Evolutionary conservation across 2,329 filamentous ascomycete species (phyloP).

Genomic region (Fusarium secorum): DNA sequence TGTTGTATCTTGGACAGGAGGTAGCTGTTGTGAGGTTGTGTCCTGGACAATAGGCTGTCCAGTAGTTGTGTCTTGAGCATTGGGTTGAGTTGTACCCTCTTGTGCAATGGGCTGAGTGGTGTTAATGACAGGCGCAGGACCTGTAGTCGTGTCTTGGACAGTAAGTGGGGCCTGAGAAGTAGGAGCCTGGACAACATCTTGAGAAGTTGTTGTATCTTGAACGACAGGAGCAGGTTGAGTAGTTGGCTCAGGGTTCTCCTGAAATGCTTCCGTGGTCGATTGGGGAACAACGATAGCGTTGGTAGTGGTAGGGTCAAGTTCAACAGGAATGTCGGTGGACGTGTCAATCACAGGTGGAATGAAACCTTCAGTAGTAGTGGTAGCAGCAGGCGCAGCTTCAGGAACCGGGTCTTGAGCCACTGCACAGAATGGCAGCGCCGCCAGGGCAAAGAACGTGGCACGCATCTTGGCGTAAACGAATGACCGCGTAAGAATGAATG

Average conservation of each 20-base stretch:
- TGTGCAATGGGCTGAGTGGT: not conserved
- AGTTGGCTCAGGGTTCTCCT: not conserved
- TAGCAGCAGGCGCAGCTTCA: not conserved
- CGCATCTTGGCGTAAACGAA: constrained; percentile 5
- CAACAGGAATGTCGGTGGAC: not conserved
- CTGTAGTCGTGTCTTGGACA: not conserved
- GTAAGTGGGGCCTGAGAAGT: not conserved
- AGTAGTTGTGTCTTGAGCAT: not conserved
- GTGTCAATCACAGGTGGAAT: not conserved
- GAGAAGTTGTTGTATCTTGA: not conserved
- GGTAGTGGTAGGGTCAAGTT: not conserved
- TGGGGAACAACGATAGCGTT: not conserved
- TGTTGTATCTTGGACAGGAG: not conserved
- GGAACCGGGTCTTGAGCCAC: constrained; percentile 9
- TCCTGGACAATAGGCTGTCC: not conserved
- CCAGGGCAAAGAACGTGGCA: constrained; percentile 22
- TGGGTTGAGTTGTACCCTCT: not conserved
- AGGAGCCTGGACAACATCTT: not conserved
- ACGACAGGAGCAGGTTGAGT: not conserved
- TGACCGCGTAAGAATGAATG: not conserved
- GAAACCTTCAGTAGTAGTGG: not conserved
- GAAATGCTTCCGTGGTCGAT: not conserved
- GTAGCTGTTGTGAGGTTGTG: not conserved
- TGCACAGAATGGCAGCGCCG: constrained; percentile 14
- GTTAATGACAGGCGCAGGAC: not conserved